Conservation (phyloP, 192 early-diverging fungal species). For the Dispira simplex region DNA sequence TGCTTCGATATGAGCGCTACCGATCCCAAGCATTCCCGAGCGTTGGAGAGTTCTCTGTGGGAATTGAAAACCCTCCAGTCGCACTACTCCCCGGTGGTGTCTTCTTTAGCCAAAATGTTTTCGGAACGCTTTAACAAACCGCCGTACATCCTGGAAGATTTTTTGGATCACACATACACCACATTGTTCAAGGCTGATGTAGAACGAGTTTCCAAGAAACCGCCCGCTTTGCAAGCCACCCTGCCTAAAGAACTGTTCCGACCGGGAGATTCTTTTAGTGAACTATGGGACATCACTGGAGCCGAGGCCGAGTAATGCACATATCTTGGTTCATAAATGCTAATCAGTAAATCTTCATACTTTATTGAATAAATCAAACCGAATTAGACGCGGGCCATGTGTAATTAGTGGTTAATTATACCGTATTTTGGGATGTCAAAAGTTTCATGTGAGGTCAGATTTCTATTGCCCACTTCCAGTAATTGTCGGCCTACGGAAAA, state of each 20-base stretch:
- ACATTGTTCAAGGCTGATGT: conserved; percentile 18
- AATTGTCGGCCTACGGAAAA: not conserved
- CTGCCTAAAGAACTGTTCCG: conserved; percentile 32
- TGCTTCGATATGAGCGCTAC: conserved; percentile 16
- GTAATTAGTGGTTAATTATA: not conserved
- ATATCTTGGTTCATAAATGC: not conserved
- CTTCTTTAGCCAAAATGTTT: conserved; percentile 72
- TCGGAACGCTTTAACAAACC: conserved; percentile 78
- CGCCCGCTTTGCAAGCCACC: conserved; percentile 40
- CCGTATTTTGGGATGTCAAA: not conserved
- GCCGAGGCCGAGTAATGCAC: not conserved
- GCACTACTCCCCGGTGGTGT: conserved; percentile 80
- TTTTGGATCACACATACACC: conserved; percentile 80
- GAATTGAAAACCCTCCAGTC: conserved; percentile 75
- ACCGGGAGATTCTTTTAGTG: conserved; percentile 26
- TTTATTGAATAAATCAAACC: not conserved
- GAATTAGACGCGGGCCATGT: not conserved
- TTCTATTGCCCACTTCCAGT: not conserved
- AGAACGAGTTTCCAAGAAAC: conserved; percentile 20
- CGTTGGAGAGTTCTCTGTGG: conserved; percentile 84
- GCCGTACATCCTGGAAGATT: conserved; percentile 83
- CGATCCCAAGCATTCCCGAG: conserved; percentile 68
- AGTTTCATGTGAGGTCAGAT: not conserved
- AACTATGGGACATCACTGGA: conserved; percentile 15
- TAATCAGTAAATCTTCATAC: not conserved